phyloP scores from a whole-genome alignment of 176 grass and related monocot genomes.

The Cymbopogon citratus region DNA sequence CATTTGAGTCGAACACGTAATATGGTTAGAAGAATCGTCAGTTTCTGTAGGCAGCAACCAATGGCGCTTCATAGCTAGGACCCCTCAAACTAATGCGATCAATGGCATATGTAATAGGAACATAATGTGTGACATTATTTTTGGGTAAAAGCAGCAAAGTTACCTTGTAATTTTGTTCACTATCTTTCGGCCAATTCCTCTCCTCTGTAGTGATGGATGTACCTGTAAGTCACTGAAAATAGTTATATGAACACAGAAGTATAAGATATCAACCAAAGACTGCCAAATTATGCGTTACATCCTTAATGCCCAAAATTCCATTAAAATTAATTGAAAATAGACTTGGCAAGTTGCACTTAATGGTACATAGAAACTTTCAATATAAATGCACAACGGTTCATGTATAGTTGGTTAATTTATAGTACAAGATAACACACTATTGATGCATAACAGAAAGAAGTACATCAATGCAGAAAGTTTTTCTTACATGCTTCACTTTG shows the following conservation, averaged over 20 bases:
- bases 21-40: not conserved
- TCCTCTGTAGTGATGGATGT: constrained; percentile 66
- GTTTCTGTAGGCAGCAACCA: not conserved
- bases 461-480: not conserved
- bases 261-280: not conserved
- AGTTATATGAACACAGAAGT: constrained; percentile 37
- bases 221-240: constrained; percentile 79
- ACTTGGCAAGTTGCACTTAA: not conserved
- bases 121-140: not conserved
- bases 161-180: constrained; percentile 79
- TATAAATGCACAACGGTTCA: not conserved
- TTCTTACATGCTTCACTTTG: no score
- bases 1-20: not conserved
- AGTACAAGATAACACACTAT: not conserved
- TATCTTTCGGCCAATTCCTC: constrained; percentile 82
- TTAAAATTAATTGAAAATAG: not conserved
- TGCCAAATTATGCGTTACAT: not conserved
- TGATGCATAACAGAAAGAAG: not conserved
- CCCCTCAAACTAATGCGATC: not conserved
- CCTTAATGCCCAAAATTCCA: not conserved
- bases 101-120: not conserved
- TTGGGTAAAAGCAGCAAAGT: not conserved
- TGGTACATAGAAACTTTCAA: not conserved
- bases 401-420: not conserved
- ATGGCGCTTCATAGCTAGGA: not conserved